Evolutionary conservation across 371 early-diverging fungal species (phyloP).

Genomic region (Mortierella sp.): DNA sequence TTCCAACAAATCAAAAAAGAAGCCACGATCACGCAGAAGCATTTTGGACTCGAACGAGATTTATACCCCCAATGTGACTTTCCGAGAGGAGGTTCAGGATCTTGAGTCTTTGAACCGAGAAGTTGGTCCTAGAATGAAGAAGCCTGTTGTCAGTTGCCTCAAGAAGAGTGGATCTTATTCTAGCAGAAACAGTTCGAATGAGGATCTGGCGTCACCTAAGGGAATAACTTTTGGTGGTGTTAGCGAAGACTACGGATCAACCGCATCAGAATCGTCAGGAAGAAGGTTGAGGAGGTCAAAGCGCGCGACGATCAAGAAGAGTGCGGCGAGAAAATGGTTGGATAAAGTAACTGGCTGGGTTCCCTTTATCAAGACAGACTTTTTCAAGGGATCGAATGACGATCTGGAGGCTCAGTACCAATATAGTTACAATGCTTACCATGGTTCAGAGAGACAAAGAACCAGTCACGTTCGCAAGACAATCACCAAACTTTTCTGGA

Average conservation of each 20-base stretch:
- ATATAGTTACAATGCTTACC: not conserved
- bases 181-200: slow-evolving; percentile 18
- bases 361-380: slow-evolving; percentile 3
- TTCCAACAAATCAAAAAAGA: slow-evolving; percentile 4
- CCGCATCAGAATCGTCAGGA: not conserved
- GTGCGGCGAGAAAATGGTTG: slow-evolving; percentile 14
- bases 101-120: slow-evolving; percentile 26
- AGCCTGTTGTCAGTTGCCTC: slow-evolving; percentile 47
- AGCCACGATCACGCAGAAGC: slow-evolving; percentile 19
- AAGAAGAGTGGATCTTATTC: slow-evolving; percentile 37
- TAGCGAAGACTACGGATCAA: slow-evolving; percentile 33
- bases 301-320: slow-evolving; percentile 41
- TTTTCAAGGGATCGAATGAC: not conserved
- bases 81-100: slow-evolving; percentile 44
- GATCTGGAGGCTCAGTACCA: slow-evolving; percentile 26
- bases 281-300: slow-evolving; percentile 13
- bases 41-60: slow-evolving; percentile 21
- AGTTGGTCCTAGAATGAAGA: slow-evolving; percentile 20
- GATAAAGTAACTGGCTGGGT: slow-evolving; percentile 14
- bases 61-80: slow-evolving; percentile 40
- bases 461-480: not conserved
- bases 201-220: slow-evolving; percentile 2
- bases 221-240: not conserved
- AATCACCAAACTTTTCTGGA: slow-evolving; percentile 24
- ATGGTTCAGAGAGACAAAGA: no score